These are phyloP conservation scores for Golubevia pallescens DNA, from an alignment of 1,284 basidiomycete species.

Conservation along the genomic window DNA sequence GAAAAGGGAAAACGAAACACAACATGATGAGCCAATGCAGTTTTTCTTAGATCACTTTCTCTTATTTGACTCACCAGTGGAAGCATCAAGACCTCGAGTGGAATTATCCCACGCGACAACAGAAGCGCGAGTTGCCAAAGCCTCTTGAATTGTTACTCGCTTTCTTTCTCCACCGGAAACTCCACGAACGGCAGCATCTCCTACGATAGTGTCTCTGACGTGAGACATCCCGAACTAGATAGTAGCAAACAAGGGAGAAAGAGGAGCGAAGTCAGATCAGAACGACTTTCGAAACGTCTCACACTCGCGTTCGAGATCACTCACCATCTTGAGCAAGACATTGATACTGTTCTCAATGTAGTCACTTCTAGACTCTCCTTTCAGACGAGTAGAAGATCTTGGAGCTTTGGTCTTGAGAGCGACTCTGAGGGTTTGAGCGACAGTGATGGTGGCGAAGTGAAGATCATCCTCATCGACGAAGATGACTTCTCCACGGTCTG, in stretches of 20 bases:
- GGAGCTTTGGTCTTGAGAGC: constrained; percentile 44
- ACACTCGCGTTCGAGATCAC: not conserved
- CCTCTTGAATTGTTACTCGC: constrained; percentile 44
- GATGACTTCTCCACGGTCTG: constrained; percentile 10
- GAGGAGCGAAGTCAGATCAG: too few species aligned
- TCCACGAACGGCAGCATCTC: constrained; percentile 41
- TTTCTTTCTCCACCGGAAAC: constrained; percentile 50
- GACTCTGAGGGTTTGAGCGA: constrained; percentile 35
- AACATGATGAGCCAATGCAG: too few species aligned
- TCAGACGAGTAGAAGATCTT: constrained; percentile 16
- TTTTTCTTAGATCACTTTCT: too few species aligned
- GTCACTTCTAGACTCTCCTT: constrained; percentile 22
- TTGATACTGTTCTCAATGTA: constrained; percentile 42
- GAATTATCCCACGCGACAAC: constrained; percentile 46
- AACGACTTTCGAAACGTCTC: too few species aligned
- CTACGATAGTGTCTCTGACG: constrained; percentile 48
- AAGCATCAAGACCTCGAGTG: constrained; percentile 45
- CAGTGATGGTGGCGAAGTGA: constrained; percentile 48
- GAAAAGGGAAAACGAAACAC: too few species aligned
- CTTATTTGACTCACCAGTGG: too few species aligned
- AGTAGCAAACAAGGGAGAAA: not conserved
- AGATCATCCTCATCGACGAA: constrained; percentile 38
- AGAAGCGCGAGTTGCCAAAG: constrained; percentile 28
- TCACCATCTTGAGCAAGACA: constrained; percentile 36
- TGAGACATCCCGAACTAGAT: constrained; percentile 38